Conservation (phyloP, 1,284 basidiomycete genomes). For the Irpex lacteus region DNA sequence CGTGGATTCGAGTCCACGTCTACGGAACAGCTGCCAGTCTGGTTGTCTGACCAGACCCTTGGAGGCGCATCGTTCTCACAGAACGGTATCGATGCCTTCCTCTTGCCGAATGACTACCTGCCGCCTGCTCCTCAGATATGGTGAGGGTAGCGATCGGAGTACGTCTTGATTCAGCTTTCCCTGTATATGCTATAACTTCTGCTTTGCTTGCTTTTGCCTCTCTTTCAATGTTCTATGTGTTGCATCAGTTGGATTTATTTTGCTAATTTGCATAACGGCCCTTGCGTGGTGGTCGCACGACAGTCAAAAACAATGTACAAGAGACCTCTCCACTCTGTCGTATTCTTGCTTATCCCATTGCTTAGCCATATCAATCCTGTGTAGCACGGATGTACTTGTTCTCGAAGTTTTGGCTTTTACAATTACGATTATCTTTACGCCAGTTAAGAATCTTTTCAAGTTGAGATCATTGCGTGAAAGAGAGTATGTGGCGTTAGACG, state of each 20-base stretch:
- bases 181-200: neutral
- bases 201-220: neutral
- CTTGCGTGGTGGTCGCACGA: neutral
- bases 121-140: conserved; percentile 65
- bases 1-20: conserved; percentile 67
- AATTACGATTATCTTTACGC: conserved; percentile 3
- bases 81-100: conserved; percentile 79
- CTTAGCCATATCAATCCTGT: neutral
- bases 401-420: neutral
- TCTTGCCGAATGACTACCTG: conserved; percentile 71
- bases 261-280: neutral
- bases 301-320: conserved; percentile 1
- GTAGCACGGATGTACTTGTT: conserved; percentile 3
- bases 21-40: conserved; percentile 74
- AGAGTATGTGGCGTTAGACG: neutral
- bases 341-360: neutral
- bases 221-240: neutral
- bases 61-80: conserved; percentile 73
- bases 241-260: neutral
- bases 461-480: too few relatives aligned
- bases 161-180: neutral
- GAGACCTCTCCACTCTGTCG: neutral
- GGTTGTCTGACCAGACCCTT: conserved; percentile 78
- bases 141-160: conserved; percentile 32
- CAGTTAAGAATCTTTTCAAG: neutral